Percentiles rank a stretch among this genome's conserved stretches.
These are phyloP conservation scores for Phaeotremella skinneri DNA, from an alignment of 768 basidiomycete species.

Conservation along the genomic window DNA sequence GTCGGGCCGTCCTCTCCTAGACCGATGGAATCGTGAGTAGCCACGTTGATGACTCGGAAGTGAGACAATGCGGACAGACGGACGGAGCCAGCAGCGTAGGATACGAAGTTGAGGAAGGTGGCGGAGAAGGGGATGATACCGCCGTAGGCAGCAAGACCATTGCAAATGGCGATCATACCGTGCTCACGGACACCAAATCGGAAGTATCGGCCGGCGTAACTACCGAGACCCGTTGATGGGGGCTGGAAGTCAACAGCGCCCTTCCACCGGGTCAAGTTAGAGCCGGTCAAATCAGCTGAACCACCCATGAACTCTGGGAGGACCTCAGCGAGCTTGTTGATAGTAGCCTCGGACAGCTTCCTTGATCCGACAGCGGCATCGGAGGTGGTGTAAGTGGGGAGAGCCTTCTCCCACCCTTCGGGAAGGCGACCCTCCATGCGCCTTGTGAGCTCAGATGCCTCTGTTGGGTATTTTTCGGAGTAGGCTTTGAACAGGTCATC, in stretches of 20 bases:
- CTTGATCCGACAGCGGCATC: constrained; percentile 86
- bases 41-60: constrained; percentile 92
- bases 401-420: constrained; percentile 75
- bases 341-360: constrained; percentile 85
- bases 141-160: constrained; percentile 85
- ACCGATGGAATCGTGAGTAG: constrained; percentile 93
- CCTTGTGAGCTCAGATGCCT: constrained; percentile 80
- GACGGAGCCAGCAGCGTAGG: constrained; percentile 89
- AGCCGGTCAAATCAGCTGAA: constrained; percentile 87
- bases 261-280: constrained; percentile 73
- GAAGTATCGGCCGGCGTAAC: constrained; percentile 82
- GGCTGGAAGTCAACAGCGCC: constrained; percentile 79
- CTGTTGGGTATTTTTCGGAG: constrained; percentile 71
- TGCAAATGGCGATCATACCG: constrained; percentile 93
- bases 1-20: constrained; percentile 83
- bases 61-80: constrained; percentile 82
- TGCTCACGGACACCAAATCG: constrained; percentile 98
- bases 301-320: constrained; percentile 84
- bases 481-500: constrained; percentile 66
- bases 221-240: constrained; percentile 76
- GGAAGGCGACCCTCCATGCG: constrained; percentile 81
- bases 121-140: constrained; percentile 85
- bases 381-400: constrained; percentile 78
- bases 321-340: constrained; percentile 68
- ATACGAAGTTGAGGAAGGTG: constrained; percentile 94